Percentiles rank a stretch among this genome's conserved stretches.
phyloP scores from a whole-genome alignment of 2,329 filamentous ascomycete genomes.

The Capronia coronata region DNA sequence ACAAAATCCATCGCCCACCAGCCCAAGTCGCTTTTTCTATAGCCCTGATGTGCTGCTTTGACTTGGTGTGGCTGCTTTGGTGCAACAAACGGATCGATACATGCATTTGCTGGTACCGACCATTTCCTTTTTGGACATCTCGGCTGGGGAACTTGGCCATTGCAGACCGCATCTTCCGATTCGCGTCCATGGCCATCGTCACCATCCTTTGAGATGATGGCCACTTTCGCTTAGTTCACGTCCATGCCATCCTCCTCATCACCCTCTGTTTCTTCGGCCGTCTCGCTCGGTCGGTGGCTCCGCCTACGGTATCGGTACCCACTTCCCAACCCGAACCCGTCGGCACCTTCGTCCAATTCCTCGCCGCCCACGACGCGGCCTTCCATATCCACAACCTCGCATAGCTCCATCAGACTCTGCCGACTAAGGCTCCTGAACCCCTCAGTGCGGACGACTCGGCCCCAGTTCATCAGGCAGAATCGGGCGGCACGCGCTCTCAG shows the following conservation, averaged over 20 bases:
- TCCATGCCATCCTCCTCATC: constrained; percentile 47
- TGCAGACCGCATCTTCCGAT: no score
- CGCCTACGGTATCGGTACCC: constrained; percentile 25
- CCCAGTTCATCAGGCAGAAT: constrained; percentile 93
- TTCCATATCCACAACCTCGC: constrained; percentile 87
- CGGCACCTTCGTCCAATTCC: constrained; percentile 59
- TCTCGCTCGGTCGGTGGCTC: constrained; percentile 31
- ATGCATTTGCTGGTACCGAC: no score
- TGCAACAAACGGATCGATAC: no score
- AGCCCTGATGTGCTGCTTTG: no score
- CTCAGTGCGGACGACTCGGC: constrained; percentile 79
- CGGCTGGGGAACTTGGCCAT: no score
- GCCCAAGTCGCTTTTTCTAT: no score
- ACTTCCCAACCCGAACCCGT: constrained; percentile 39
- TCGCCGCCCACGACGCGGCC: constrained; percentile 85
- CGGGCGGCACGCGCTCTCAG: constrained; percentile 77
- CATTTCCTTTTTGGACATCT: no score
- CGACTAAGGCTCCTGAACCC: constrained; percentile 78
- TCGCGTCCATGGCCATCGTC: no score
- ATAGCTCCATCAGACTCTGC: constrained; percentile 77
- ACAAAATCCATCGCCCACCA: no score
- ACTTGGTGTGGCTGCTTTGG: no score
- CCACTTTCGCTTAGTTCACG: constrained; percentile 25
- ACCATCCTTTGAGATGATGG: no score
- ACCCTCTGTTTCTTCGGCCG: constrained; percentile 38